phyloP scores from a whole-genome alignment of 352 stramenopile species.

The Globisporangium perplexum region DNA sequence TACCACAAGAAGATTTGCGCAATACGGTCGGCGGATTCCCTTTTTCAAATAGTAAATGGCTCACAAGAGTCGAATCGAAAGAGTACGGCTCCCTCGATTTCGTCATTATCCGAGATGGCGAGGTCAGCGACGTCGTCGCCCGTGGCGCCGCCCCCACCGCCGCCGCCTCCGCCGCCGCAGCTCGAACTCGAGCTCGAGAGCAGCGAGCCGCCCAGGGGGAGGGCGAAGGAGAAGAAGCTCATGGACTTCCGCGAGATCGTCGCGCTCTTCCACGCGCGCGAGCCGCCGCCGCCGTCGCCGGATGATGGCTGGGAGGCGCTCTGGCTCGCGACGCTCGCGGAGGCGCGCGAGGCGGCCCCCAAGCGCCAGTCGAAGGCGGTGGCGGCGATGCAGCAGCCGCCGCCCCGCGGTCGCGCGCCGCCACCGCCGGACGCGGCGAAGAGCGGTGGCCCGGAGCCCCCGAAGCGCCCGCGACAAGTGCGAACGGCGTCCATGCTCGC shows the following conservation, averaged over 20 bases:
- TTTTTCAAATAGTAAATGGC: not conserved
- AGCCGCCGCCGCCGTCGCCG: constrained; percentile 5
- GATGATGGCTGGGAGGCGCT: constrained; percentile 31
- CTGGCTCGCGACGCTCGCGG: constrained; percentile 42
- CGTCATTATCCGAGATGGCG: constrained; percentile 1
- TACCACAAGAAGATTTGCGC: constrained; percentile 6
- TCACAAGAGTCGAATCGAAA: not conserved
- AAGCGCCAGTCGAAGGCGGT: not conserved
- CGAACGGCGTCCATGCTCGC: not conserved
- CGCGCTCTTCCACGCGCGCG: constrained; percentile 42
- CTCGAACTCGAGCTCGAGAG: constrained; percentile 20
- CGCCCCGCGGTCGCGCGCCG: constrained; percentile 12
- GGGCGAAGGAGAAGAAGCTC: constrained; percentile 22
- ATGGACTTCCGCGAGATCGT: constrained; percentile 70
- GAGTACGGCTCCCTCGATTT: not conserved
- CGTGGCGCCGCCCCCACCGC: constrained; percentile 26
- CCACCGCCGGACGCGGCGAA: constrained; percentile 7
- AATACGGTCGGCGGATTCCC: not conserved
- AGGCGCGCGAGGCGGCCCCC: constrained; percentile 47
- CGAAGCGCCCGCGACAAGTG: constrained; percentile 60
- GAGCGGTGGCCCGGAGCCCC: constrained; percentile 22
- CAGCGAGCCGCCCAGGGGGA: constrained; percentile 7
- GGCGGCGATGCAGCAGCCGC: not conserved
- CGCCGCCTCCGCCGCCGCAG: constrained; percentile 29
- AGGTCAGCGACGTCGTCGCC: constrained; percentile 20